A percentile compares a stretch with the other conserved stretches of the same genome.
Evolutionary conservation across 257 asterid genomes (phyloP).

Genomic region (Gynochthodes officinalis): DNA sequence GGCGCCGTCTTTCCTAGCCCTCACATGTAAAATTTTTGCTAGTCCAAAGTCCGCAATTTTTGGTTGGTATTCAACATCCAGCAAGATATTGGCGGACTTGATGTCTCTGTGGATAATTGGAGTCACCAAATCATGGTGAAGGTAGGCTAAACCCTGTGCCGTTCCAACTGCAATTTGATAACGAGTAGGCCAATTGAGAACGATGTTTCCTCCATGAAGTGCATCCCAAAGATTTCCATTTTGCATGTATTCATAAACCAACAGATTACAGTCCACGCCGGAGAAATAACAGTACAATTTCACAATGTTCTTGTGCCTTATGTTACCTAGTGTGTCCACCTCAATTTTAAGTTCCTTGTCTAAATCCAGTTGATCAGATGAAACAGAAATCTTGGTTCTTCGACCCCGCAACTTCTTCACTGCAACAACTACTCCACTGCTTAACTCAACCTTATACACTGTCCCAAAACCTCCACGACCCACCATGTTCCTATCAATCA

Average conservation of each 20-base stretch:
- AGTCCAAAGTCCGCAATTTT: slow-evolving; percentile 91
- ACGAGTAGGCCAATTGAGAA: slow-evolving; percentile 75
- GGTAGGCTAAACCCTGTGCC: slow-evolving; percentile 82
- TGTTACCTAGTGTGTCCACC: slow-evolving; percentile 83
- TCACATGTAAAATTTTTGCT: slow-evolving; percentile 75
- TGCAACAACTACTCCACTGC: slow-evolving; percentile 60
- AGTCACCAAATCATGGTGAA: slow-evolving; percentile 73
- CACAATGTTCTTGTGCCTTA: slow-evolving; percentile 92
- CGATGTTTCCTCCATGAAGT: slow-evolving; percentile 47
- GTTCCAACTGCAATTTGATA: slow-evolving; percentile 76
- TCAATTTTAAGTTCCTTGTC: slow-evolving; percentile 72
- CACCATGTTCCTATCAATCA: slow-evolving; percentile 78
- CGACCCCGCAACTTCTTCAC: slow-evolving; percentile 82
- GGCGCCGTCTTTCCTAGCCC: slow-evolving; percentile 70
- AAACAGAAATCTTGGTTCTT: slow-evolving; percentile 37
- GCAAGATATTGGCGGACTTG: slow-evolving; percentile 73
- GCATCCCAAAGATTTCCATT: slow-evolving; percentile 88
- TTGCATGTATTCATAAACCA: too few species aligned
- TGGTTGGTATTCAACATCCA: slow-evolving; percentile 64
- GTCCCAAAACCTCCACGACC: slow-evolving; percentile 94
- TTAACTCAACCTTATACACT: slow-evolving; percentile 67
- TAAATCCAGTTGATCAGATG: slow-evolving; percentile 32
- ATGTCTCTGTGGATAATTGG: too few species aligned
- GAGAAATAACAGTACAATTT: too few species aligned
- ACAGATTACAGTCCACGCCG: too few species aligned